phyloP scores from a whole-genome alignment of 2,329 filamentous ascomycete genomes.

The Xylaria sp. region DNA sequence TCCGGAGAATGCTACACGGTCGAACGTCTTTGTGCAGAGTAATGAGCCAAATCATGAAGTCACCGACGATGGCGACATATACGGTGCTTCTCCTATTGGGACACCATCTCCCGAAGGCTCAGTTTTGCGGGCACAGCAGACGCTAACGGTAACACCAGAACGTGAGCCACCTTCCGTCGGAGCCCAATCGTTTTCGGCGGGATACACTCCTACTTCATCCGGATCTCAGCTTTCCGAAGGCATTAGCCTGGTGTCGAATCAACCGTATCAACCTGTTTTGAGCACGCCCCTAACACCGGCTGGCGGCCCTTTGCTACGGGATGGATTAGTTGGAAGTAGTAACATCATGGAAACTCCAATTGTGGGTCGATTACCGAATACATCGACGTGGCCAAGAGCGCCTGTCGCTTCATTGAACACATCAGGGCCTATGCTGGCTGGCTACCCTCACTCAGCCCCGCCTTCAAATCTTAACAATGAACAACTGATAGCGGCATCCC shows the following conservation, averaged over 20 bases:
- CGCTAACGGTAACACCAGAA: conserved; percentile 34
- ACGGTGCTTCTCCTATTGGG: conserved; percentile 38
- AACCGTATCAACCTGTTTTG: conserved; percentile 25
- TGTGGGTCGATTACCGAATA: conserved; percentile 41
- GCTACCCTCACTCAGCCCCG: conserved; percentile 52
- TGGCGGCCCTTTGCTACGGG: conserved; percentile 17
- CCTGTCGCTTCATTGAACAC: conserved; percentile 35
- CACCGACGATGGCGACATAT: conserved; percentile 36
- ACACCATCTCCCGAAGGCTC: conserved; percentile 33
- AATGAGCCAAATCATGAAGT: not conserved
- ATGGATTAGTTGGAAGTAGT: not conserved
- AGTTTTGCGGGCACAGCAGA: conserved; percentile 35
- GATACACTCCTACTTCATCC: conserved; percentile 35
- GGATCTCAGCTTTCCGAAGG: conserved; percentile 24
- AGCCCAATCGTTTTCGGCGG: conserved; percentile 32
- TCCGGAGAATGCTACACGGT: not conserved
- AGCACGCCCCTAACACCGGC: conserved; percentile 21
- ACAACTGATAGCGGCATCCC: conserved; percentile 43
- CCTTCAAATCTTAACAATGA: conserved; percentile 40
- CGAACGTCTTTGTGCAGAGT: not conserved
- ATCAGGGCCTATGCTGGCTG: conserved; percentile 35
- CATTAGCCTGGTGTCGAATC: conserved; percentile 27
- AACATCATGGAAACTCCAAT: conserved; percentile 24
- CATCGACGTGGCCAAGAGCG: conserved; percentile 55
- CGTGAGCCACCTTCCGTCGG: conserved; percentile 33